Base-by-base conservation (phyloP, 73 alveolate species). In the Stentor coeruleus region DNA sequence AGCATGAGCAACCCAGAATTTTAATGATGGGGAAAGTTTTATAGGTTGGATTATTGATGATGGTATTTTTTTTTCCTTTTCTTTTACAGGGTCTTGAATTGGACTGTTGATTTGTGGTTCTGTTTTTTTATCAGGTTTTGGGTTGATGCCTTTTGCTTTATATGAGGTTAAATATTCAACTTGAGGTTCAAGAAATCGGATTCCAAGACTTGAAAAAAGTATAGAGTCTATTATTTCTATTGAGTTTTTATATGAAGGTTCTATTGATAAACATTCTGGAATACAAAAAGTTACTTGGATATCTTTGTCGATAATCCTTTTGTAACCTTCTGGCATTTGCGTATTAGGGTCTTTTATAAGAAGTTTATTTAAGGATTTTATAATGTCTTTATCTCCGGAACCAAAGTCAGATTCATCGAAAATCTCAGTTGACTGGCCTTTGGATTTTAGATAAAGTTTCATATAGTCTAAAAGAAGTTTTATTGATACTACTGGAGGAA, bases 361-460 rank as follows among this genome's bases (percentile, higher is more conserved):
- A 57, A 82, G 81, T 80, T 87, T 82, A 41, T 90, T 87, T 36
- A 90, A 85, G 2, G 89, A 90, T 74, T 77, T 84, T 1, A 90
- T 73, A 49, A 90, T 81, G 35, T 90, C 81, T 3, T 77, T 49
- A 57, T 90, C 96, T 4, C 91, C 93, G 74, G 85, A 73, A 33
- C 93, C 89, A 0, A 91, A 41, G 59, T 90, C 96, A 15, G 96
- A 93, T 55, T 90, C 96, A 75, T 90, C 96, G 60, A 41, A 90
- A 11, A 90, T 59, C 31, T 83, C 81, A 0, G 93, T 87, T 3
- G 96, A 90, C 26, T 41, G 74, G 2, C 93, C 93, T 57, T 85
- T 79, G 2, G 82, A 87, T 58, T 84, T 76, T n/a, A 85, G 59
- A 11, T 88, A 89, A 14, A 37, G 80, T 38, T 37, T 75, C 83